phyloP scores from a whole-genome alignment of 1,139 yeast genomes.

The Candida tropicalis region DNA sequence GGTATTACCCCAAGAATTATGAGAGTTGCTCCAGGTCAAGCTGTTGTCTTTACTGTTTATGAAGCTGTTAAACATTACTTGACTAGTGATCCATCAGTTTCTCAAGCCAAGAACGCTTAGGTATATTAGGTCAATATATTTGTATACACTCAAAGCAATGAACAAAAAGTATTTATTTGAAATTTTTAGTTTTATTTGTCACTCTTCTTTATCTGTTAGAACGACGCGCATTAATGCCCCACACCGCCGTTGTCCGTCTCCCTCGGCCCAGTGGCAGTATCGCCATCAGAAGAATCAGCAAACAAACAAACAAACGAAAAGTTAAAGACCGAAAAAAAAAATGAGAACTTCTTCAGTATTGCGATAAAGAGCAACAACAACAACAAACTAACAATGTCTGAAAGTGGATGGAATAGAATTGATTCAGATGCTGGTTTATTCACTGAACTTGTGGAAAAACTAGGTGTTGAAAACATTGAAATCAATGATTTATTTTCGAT shows the following conservation, averaged over 20 bases:
- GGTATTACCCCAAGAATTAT: conserved; percentile 98
- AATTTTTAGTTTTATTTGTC: too few species aligned
- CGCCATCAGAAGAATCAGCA: neutral
- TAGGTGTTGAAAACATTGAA: conserved; percentile 60
- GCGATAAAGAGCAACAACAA: neutral
- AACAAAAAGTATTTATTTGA: neutral
- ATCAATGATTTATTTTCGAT: conserved; percentile 62
- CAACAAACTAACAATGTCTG: conserved; percentile 13
- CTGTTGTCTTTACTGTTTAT: conserved; percentile 96
- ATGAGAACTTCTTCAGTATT: neutral
- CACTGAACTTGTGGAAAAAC: conserved; percentile 61
- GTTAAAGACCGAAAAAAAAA: neutral
- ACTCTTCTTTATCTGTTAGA: too few species aligned
- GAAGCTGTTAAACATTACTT: conserved; percentile 79
- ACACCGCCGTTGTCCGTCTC: too few species aligned
- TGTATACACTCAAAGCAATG: neutral
- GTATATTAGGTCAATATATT: neutral
- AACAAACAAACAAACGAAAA: neutral
- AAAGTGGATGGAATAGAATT: conserved; percentile 64
- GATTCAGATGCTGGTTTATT: conserved; percentile 79
- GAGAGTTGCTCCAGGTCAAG: conserved; percentile 99
- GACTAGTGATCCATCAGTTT: conserved; percentile 36
- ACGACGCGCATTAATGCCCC: too few species aligned
- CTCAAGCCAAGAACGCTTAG: conserved; percentile 1
- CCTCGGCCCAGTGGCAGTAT: too few species aligned